A percentile compares a stretch with the other conserved stretches of the same genome.
Conservation (phyloP, 2,329 filamentous ascomycete genomes). For the Graphiopsis chlorocephala region DNA sequence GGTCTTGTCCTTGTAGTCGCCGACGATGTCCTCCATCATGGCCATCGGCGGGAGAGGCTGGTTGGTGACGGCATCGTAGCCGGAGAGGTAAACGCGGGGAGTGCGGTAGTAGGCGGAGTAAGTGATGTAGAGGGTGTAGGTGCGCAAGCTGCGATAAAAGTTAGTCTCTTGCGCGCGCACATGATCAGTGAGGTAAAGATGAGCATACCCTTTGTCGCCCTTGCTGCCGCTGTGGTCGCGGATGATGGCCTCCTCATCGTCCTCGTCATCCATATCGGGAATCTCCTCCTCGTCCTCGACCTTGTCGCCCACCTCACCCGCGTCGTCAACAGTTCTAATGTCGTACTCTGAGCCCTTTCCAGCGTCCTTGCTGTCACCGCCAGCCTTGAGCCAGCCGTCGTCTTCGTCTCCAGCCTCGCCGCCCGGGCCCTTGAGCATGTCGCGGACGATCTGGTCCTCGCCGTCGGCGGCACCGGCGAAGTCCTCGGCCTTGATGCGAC, state of each 20-base stretch:
- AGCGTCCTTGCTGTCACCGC: conserved; percentile 50
- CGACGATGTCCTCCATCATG: conserved; percentile 97
- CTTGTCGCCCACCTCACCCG: conserved; percentile 76
- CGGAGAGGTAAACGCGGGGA: conserved; percentile 89
- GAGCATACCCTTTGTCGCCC: conserved; percentile 52
- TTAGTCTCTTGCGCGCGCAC: conserved; percentile 26
- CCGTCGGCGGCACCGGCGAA: conserved; percentile 85
- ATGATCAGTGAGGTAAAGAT: conserved; percentile 30
- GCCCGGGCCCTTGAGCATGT: conserved; percentile 61
- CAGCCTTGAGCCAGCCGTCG: conserved; percentile 89
- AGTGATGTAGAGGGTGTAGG: conserved; percentile 98
- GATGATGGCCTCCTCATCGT: conserved; percentile 94
- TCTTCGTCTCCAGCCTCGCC: conserved; percentile 57
- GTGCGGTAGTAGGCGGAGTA: conserved; percentile 97
- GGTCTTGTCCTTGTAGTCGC: conserved; percentile 97
- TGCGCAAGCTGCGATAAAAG: conserved; percentile 57
- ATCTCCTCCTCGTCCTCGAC: conserved; percentile 78
- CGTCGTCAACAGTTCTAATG: conserved; percentile 84
- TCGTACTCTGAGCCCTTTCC: conserved; percentile 60
- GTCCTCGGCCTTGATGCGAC: conserved; percentile 79
- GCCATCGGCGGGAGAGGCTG: conserved; percentile 74
- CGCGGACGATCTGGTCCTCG: conserved; percentile 81
- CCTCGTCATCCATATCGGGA: conserved; percentile 95
- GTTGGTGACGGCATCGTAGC: conserved; percentile 65
- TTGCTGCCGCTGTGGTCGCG: conserved; percentile 60